Evolutionary conservation across 306 rosid species (phyloP).

Genomic region (Vigna angularis): DNA sequence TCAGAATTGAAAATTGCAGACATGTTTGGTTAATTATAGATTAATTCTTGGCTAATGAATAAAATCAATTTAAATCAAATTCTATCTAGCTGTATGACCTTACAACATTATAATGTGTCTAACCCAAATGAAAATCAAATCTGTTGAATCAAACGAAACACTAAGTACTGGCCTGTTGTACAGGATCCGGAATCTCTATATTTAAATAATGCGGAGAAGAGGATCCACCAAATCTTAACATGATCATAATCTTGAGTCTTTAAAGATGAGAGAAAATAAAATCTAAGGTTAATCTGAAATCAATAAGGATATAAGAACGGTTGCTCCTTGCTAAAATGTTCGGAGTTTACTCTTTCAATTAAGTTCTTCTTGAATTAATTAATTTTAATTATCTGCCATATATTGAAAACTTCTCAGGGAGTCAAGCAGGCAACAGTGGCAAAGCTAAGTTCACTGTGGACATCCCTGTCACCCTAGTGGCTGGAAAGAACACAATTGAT

Average conservation of each 20-base stretch:
- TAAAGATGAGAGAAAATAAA: constrained; percentile 6
- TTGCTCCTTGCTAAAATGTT: constrained; percentile 7
- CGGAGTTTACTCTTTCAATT: neutral
- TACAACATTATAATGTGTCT: neutral
- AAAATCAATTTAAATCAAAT: constrained; percentile 1
- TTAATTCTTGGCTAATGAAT: neutral
- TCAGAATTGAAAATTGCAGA: neutral
- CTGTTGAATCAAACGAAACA: neutral
- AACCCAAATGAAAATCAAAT: neutral
- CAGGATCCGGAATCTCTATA: neutral
- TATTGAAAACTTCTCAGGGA: constrained; percentile 60
- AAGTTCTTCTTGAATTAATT: constrained; percentile 8
- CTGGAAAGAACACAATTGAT: constrained; percentile 85
- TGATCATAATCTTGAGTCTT: neutral
- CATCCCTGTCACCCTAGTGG: constrained; percentile 61
- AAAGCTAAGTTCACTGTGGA: constrained; percentile 61
- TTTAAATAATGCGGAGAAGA: neutral
- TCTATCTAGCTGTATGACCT: neutral
- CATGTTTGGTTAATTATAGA: constrained; percentile 1
- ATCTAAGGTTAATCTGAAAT: constrained; percentile 26
- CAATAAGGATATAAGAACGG: neutral
- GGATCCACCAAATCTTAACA: neutral
- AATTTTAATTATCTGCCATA: constrained; percentile 1
- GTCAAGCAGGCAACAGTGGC: constrained; percentile 61
- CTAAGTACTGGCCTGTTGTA: neutral